Evolutionary conservation across 176 grass and related monocot species (phyloP), one percentile per base, ranked within the genome.

Genomic region (Rhipidocladum racemiflorum): DNA sequence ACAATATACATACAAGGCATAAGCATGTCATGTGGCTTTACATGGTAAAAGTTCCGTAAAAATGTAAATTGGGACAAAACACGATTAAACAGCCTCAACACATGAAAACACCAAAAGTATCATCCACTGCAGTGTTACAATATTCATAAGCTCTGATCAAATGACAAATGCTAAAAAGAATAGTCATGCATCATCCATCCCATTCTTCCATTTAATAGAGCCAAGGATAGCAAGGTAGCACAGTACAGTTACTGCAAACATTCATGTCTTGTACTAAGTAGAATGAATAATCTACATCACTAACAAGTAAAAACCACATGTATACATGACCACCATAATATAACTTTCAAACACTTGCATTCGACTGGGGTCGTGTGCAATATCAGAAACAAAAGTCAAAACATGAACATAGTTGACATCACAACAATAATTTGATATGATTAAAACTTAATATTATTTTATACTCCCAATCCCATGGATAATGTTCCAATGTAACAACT

Each of bases 381-480:
- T 64, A 79, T 23, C 61, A 79, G 45, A 64, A 67, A 29, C 61
- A 79, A 79, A 38, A 51, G 34, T 23, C 6, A 78, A 65, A 12
- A 66, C 20, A 53, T 65, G 11, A 42, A 17, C 2, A 59, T 35
- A 50, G 27, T 32, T 50, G 61, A 23, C 17, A 79, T 79, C 42
- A 34, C 25, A 64, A 64, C 40, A 62, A 64, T 21, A 9, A 64
- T 34, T 25, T 65, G 57, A 64, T 63, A 78, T 44, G 24, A 67
- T 67, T 38, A 68, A 36, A 68, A 39, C 77, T 30, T 14, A 15
- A 0, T 0, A 57, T 14, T 55, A 56, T 20, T 67, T 67, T 24
- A 67, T 67, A 67, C 15, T 2, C 0, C 7, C 2, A 67, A 9
- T 2, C 0, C 7, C 2, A 17, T 77, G 11, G 5, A 44, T 67